Evolutionary conservation across 1,284 basidiomycete genomes (phyloP), one percentile per base, ranked within the genome.

Genomic region (Cutaneotrichosporon dermatis): DNA sequence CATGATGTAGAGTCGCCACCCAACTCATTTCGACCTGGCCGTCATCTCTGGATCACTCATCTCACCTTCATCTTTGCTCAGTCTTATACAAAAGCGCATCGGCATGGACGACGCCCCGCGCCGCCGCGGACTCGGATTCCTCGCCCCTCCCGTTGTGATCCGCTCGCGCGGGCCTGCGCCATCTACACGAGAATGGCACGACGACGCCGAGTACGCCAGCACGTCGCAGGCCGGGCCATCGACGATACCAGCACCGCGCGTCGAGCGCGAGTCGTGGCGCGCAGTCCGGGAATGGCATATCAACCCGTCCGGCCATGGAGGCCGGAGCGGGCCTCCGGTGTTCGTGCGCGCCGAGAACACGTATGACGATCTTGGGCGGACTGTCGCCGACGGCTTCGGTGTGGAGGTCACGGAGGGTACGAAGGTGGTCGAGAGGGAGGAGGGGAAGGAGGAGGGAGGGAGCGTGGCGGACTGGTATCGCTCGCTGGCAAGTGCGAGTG

Each of bases 231-330:
- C 53, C 25, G 15, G 33, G 10, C 34, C 36, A 36, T n/a, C n/a
- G 16, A 16, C 37, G 35, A 12, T 16, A 25, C 25, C 41, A n/a
- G 35, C 42, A 44, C 40, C 48, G 34, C 55, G 8, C n/a, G 44
- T 43, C 16, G 64, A 50, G 41, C 57, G 9, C 46, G 55, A 63
- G 41, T 52, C 54, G 5, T 57, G 45, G 61, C 46, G 41, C 9
- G 35, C 45, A 34, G 74, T 70, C 71, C 67, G 64, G 57, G 74
- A 74, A 48, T 77, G 75, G 75, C 61, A 72, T 57, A 70, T 68
- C 16, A 72, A 74, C 49, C 69, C 71, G 2, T 54, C 69, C 6
- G 62, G 57, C 15, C 72, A 77, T 55, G 74, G 73, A 10, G 55
- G 67, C 15, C 10, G 41, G 55, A 9, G 25, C 10, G 55, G 16